Conservation (phyloP, 768 basidiomycete species). For the Collybiopsis luxurians region DNA sequence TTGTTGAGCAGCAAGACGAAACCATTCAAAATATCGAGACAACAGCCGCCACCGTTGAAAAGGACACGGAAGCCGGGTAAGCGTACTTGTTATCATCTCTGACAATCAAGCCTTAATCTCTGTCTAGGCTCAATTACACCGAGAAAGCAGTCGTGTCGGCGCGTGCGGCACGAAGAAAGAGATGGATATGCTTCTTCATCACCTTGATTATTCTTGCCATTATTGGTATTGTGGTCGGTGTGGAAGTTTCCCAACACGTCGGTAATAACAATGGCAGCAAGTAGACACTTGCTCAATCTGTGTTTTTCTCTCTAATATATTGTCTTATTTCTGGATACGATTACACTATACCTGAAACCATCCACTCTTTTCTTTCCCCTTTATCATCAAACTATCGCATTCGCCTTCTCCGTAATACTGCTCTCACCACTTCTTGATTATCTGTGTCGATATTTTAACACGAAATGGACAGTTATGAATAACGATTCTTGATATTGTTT, state of each 20-base stretch:
- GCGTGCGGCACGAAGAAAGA: slow-evolving; percentile 86
- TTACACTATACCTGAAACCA: no score
- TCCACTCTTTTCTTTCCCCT: not conserved
- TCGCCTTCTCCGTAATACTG: not conserved
- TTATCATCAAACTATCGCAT: not conserved
- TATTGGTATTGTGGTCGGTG: slow-evolving; percentile 58
- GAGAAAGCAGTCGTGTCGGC: slow-evolving; percentile 86
- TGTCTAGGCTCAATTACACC: slow-evolving; percentile 70
- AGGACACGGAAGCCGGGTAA: slow-evolving; percentile 85
- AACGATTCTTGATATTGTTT: not conserved
- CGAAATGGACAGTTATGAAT: slow-evolving; percentile 1
- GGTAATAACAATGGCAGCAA: slow-evolving; percentile 32
- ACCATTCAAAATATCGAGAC: slow-evolving; percentile 80
- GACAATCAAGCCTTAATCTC: slow-evolving; percentile 3
- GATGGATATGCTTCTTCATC: slow-evolving; percentile 95
- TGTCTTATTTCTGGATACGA: no score
- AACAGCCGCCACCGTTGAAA: slow-evolving; percentile 69
- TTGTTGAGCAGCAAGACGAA: slow-evolving; percentile 95
- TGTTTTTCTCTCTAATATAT: not conserved
- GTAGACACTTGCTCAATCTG: not conserved
- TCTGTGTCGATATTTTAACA: not conserved
- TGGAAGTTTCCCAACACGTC: slow-evolving; percentile 47
- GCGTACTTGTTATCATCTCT: slow-evolving; percentile 16
- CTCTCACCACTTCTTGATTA: not conserved
- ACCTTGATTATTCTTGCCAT: slow-evolving; percentile 64